Conservation (phyloP, 345 rosid genomes). For the Eucalyptus cloeziana region DNA sequence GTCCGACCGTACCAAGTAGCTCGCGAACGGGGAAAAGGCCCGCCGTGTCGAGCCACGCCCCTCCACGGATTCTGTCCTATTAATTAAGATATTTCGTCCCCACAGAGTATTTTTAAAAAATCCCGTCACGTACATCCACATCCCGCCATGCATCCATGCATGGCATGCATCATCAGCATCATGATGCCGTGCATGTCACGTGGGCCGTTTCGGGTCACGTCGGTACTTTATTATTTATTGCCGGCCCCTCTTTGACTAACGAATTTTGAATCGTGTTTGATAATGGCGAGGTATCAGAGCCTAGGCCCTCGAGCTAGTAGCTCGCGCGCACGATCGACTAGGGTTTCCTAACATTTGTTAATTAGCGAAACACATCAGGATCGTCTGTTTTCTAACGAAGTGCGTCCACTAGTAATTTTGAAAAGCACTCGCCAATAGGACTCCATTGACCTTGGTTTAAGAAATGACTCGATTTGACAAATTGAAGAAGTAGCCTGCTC, state of each 20-base stretch:
- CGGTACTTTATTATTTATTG: background rate
- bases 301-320: background rate
- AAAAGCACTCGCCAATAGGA: background rate
- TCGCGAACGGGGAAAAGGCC: background rate
- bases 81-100: background rate
- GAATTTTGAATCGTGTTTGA: background rate
- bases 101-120: background rate
- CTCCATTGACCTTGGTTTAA: background rate
- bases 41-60: background rate
- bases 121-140: background rate
- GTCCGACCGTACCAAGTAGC: background rate
- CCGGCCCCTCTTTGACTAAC: background rate
- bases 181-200: background rate
- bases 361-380: background rate
- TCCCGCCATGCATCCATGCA: background rate
- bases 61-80: background rate
- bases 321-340: background rate
- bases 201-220: background rate
- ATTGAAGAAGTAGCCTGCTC: background rate
- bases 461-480: no score
- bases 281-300: background rate
- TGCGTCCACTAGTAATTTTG: background rate
- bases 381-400: background rate
- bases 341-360: background rate
- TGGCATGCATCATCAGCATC: background rate